Evolutionary conservation across 371 early-diverging fungal genomes (phyloP).

Genomic region (Quaeritorhiza haematococci): DNA sequence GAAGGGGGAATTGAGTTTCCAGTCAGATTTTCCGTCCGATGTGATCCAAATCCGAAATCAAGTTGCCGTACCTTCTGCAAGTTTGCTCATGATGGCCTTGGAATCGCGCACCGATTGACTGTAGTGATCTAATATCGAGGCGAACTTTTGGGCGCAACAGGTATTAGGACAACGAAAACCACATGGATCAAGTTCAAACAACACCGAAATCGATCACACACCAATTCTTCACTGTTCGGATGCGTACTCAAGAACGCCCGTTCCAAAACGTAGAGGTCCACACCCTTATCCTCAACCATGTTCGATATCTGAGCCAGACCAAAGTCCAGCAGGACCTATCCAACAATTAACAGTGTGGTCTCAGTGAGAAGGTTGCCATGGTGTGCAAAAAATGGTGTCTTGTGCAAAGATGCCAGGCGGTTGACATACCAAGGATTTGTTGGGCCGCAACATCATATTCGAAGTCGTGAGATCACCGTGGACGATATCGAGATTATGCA

Average conservation of each 20-base stretch:
- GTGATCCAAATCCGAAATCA: background rate
- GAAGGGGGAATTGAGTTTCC: background rate
- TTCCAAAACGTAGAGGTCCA: constrained; percentile 98
- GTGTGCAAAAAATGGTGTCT: background rate
- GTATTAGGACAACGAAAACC: background rate
- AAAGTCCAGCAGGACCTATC: constrained; percentile 87
- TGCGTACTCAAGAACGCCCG: constrained; percentile 90
- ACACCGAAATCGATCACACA: constrained; percentile 32
- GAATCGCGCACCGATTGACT: constrained; percentile 41
- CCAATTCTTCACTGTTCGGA: constrained; percentile 67
- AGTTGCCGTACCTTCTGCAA: constrained; percentile 73
- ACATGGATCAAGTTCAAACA: background rate
- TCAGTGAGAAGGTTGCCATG: background rate
- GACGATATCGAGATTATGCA: constrained; percentile 85
- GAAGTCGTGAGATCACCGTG: constrained; percentile 99
- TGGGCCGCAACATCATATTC: constrained; percentile 77
- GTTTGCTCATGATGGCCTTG: constrained; percentile 56
- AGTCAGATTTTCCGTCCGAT: background rate
- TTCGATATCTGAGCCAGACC: constrained; percentile 85
- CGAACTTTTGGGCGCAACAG: constrained; percentile 52
- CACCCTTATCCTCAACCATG: constrained; percentile 97
- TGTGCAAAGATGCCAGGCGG: background rate
- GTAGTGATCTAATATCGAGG: constrained; percentile 65
- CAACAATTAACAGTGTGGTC: too few species aligned
- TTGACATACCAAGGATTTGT: constrained; percentile 45